A percentile compares a stretch with the other conserved stretches of the same genome.
Evolutionary conservation across 352 stramenopile species (phyloP).

Genomic region (Phytophthora chlamydospora): DNA sequence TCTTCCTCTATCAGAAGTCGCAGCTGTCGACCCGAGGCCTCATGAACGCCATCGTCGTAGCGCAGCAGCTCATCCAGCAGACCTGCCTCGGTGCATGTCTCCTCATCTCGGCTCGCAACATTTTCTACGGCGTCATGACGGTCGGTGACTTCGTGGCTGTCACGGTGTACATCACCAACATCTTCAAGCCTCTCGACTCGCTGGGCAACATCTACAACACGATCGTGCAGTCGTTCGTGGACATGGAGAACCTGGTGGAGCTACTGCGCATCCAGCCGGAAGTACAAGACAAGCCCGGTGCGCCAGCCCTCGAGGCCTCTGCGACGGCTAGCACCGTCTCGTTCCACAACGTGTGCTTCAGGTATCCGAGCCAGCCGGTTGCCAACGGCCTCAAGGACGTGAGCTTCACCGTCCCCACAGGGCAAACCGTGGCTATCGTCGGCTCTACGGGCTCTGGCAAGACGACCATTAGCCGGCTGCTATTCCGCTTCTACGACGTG

Average conservation of each 20-base stretch:
- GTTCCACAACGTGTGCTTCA: slow-evolving; percentile 94
- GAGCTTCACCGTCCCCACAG: slow-evolving; percentile 62
- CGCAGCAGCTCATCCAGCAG: slow-evolving; percentile 95
- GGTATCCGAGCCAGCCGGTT: slow-evolving; percentile 88
- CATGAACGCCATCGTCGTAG: slow-evolving; percentile 93
- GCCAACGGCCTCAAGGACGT: slow-evolving; percentile 90
- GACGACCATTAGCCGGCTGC: slow-evolving; percentile 93
- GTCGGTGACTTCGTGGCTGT: slow-evolving; percentile 97
- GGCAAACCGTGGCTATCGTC: slow-evolving; percentile 94
- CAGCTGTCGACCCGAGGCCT: slow-evolving; percentile 91
- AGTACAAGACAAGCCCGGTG: slow-evolving; percentile 88
- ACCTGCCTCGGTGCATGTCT: slow-evolving; percentile 78
- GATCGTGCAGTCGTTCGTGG: slow-evolving; percentile 96
- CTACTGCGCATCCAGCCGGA: slow-evolving; percentile 94
- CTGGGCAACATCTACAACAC: slow-evolving; percentile 96
- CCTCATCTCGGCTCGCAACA: slow-evolving; percentile 59
- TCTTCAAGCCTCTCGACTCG: slow-evolving; percentile 98
- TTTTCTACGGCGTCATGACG: slow-evolving; percentile 60
- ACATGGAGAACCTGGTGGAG: slow-evolving; percentile 96
- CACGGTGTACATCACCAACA: slow-evolving; percentile 93
- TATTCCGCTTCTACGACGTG: slow-evolving; percentile 98
- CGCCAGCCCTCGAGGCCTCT: slow-evolving; percentile 52
- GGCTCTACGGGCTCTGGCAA: slow-evolving; percentile 93
- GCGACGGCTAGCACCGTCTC: slow-evolving; percentile 67
- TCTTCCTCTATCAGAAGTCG: slow-evolving; percentile 91